phyloP scores from a whole-genome alignment of 2,329 filamentous ascomycete species.

The Colletotrichum sidae region DNA sequence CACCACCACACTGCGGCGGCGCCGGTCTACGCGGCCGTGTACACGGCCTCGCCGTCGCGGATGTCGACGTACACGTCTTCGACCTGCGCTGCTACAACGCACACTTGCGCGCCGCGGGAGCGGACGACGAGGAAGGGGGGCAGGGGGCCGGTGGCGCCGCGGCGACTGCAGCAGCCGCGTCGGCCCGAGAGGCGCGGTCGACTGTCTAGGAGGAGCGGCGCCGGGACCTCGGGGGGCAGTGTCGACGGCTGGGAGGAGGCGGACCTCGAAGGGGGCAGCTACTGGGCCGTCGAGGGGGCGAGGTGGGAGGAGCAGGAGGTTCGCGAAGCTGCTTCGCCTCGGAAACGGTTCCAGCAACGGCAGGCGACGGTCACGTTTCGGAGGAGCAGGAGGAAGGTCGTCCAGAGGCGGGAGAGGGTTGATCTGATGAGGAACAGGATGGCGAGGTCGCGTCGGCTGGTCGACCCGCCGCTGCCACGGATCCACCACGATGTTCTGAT shows the following conservation, averaged over 20 bases:
- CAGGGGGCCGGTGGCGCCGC: conserved; percentile 6
- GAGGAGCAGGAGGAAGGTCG: background rate
- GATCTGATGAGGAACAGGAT: background rate
- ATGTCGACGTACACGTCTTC: conserved; percentile 32
- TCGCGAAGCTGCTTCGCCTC: background rate
- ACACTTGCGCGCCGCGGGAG: conserved; percentile 8
- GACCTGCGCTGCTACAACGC: conserved; percentile 19
- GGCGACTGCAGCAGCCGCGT: conserved; percentile 1
- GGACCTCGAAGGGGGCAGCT: conserved; percentile 18
- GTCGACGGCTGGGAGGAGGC: conserved; percentile 11
- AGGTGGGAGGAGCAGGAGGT: conserved; percentile 28
- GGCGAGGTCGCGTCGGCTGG: conserved; percentile 6
- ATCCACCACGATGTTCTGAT: background rate
- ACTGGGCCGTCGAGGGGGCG: conserved; percentile 26
- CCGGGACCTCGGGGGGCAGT: background rate
- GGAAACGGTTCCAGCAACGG: background rate
- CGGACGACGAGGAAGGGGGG: conserved; percentile 3
- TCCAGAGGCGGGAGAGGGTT: background rate
- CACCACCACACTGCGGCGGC: background rate
- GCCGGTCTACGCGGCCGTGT: conserved; percentile 17
- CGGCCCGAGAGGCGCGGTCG: background rate
- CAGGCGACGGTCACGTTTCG: background rate
- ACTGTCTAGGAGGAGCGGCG: background rate
- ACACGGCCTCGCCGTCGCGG: conserved; percentile 27
- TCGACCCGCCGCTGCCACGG: conserved; percentile 3